These are phyloP conservation scores for Clavulina sp. DNA, from an alignment of 768 basidiomycete genomes.

Conservation along the genomic window DNA sequence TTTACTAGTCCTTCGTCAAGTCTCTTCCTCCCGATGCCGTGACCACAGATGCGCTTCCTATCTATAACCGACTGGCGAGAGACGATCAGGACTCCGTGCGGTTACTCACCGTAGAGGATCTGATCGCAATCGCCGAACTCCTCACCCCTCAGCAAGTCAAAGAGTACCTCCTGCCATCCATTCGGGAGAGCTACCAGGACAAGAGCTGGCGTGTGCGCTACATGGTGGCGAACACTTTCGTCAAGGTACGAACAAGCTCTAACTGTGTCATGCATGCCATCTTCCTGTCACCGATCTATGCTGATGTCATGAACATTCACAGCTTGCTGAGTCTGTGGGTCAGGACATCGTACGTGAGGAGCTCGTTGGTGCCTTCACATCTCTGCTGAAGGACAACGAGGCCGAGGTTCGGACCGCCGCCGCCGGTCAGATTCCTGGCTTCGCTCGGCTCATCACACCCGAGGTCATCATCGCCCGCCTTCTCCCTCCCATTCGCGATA, in stretches of 20 bases:
- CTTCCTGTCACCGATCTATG: background rate
- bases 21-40: conserved; percentile 67
- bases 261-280: background rate
- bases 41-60: conserved; percentile 69
- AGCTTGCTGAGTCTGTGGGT: conserved; percentile 88
- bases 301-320: conserved; percentile 5
- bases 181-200: conserved; percentile 75
- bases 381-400: conserved; percentile 92
- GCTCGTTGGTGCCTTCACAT: conserved; percentile 80
- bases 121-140: conserved; percentile 80
- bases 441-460: conserved; percentile 81
- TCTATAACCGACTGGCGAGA: conserved; percentile 82
- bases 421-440: conserved; percentile 92
- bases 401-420: conserved; percentile 96
- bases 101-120: conserved; percentile 82
- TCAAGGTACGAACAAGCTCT: conserved; percentile 40
- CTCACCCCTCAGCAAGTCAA: conserved; percentile 80
- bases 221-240: conserved; percentile 96
- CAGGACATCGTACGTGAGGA: conserved; percentile 84
- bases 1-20: conserved; percentile 51
- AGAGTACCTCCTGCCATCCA: conserved; percentile 72
- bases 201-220: conserved; percentile 99
- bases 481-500: conserved; percentile 85
- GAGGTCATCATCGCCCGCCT: conserved; percentile 87
- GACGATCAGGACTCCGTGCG: conserved; percentile 99